phyloP scores from a whole-genome alignment of 2,329 filamentous ascomycete species.

The Aspergillus aculeatus region DNA sequence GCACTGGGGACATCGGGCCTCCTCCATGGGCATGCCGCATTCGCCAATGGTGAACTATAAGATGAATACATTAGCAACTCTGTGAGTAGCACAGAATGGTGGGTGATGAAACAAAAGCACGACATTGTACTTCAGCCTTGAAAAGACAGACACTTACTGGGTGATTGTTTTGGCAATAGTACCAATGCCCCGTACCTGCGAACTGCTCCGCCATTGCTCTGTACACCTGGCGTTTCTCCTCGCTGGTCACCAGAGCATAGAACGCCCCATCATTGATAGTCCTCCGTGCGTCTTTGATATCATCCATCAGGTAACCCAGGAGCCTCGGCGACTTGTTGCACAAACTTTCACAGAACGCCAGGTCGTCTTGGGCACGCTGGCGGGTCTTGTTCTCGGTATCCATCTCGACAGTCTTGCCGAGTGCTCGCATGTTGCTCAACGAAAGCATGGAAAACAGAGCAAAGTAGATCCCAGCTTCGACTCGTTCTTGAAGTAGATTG shows the following conservation, averaged over 20 bases:
- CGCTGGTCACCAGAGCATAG: conserved; percentile 7
- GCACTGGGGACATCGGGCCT: conserved; percentile 29
- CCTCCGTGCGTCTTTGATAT: conserved; percentile 7
- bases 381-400: background rate
- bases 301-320: background rate
- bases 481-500: conserved; percentile 2
- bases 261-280: conserved; percentile 7
- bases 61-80: background rate
- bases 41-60: conserved; percentile 29
- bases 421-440: background rate
- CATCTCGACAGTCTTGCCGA: background rate
- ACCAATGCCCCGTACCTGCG: conserved; percentile 13
- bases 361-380: background rate
- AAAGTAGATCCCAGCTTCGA: conserved; percentile 7
- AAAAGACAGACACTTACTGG: conserved; percentile 3
- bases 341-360: conserved; percentile 1
- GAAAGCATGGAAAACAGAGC: conserved; percentile 6
- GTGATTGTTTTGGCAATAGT: conserved; percentile 14
- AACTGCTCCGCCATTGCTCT: conserved; percentile 13
- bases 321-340: background rate
- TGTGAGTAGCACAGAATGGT: no score
- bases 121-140: background rate
- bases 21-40: conserved; percentile 33
- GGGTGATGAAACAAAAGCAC: no score
- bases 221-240: conserved; percentile 11